A percentile compares a stretch with the other conserved stretches of the same genome.
phyloP scores from a whole-genome alignment of 2,329 filamentous ascomycete species.

The Colletotrichum orbiculare region DNA sequence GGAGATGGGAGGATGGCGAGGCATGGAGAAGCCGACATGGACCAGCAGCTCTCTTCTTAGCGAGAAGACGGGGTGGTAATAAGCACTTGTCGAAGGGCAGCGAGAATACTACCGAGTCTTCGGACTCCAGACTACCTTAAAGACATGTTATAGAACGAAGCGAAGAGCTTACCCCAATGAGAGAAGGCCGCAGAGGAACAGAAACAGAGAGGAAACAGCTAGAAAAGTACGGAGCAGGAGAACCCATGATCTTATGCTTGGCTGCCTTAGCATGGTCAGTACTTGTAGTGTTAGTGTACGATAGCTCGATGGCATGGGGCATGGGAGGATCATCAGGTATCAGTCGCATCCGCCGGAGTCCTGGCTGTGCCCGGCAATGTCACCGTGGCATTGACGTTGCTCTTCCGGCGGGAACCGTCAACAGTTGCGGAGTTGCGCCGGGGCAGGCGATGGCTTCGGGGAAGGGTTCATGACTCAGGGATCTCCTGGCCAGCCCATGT shows the following conservation, averaged over 20 bases:
- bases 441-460: constrained; percentile 6
- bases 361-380: constrained; percentile 23
- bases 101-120: constrained; percentile 5
- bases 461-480: constrained; percentile 27
- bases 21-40: background rate
- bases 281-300: too few species aligned
- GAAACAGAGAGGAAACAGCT: background rate
- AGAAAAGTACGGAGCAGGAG: background rate
- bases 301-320: too few species aligned
- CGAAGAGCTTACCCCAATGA: background rate
- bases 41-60: background rate
- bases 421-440: constrained; percentile 13
- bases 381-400: constrained; percentile 24
- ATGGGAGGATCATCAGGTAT: constrained; percentile 1
- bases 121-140: background rate
- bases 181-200: background rate
- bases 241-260: constrained; percentile 2
- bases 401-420: constrained; percentile 11
- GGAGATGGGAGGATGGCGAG: background rate
- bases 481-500: background rate
- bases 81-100: constrained; percentile 21
- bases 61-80: background rate
- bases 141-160: background rate
- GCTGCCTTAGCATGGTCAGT: background rate
- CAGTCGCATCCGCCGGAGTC: constrained; percentile 3